Evolutionary conservation across 192 early-diverging fungal species (phyloP), one percentile per base, ranked within the genome.

Genomic region (Rhizophagus prolifer): DNA sequence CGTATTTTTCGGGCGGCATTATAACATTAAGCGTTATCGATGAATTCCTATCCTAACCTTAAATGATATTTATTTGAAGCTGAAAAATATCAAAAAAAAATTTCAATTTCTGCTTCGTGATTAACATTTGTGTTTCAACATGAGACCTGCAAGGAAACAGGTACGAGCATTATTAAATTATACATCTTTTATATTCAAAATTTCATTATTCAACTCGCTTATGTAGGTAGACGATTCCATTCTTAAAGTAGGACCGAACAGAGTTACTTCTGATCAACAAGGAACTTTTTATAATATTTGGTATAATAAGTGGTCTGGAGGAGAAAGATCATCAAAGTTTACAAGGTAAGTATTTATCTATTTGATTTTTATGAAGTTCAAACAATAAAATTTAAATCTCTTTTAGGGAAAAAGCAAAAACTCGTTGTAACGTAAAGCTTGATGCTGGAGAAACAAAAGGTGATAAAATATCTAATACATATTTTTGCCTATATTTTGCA

Each of bases 401-500:
- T 66, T 66, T 69, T 46, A 58, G 88, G 66, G 87, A 88, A 44
- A 84, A 85, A 70, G 88, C 94, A 36, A 81, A 85, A 58, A 85
- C 85, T 50, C 79, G 93, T 34, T 93, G 92, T 78, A 83, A 89
- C 69, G 79, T 91, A 46, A 81, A 70, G 16, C 84, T 80, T 75
- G 94, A 95, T 77, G 83, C 87, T 31, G 94, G 94, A 23, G 84
- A 82, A 41, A 95, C 94, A 1, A 86, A 85, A 58, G 89, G 86
- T 9, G 88, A 90, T 12, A 80, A 81, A 38, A 90, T 89, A 61
- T 88, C 85, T 9, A 84, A 86, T 30, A 82, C 88, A 21, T 87
- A 85, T 61, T 95, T 96, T 76, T 96, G 95, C 81, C 78, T 94
- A 21, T 93, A 94, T 77, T 96, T 96, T 86, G 92, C 94, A 0